phyloP scores from a whole-genome alignment of 2,329 filamentous ascomycete species.

The Aspergillus fructus region DNA sequence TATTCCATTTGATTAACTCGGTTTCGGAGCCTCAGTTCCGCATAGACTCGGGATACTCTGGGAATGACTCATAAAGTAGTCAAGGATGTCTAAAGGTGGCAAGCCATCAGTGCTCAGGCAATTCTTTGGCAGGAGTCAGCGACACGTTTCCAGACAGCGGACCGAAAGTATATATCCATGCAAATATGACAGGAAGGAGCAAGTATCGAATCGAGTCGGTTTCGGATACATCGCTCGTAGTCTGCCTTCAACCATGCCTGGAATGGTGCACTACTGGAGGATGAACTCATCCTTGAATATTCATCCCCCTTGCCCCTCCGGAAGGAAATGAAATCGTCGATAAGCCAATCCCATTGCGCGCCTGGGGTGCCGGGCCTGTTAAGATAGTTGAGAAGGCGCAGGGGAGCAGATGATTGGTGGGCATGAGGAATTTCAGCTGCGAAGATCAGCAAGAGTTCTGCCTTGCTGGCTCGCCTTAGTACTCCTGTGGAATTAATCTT shows the following conservation, averaged over 20 bases:
- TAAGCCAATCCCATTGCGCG: slow-evolving; percentile 14
- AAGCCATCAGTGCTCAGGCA: not conserved
- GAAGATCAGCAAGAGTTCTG: slow-evolving; percentile 20
- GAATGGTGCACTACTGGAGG: not conserved
- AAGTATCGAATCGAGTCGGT: too few species aligned
- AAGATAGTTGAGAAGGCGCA: slow-evolving; percentile 12
- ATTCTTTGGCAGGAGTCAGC: not conserved
- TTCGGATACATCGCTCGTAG: not conserved
- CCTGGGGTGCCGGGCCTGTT: not conserved
- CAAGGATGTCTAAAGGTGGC: not conserved
- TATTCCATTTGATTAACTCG: not conserved
- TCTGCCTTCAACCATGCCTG: not conserved
- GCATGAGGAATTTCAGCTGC: slow-evolving; percentile 19
- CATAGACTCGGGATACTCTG: not conserved
- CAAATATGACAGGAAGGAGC: not conserved
- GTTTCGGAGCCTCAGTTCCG: not conserved
- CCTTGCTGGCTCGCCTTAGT: not conserved
- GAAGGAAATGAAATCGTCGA: not conserved
- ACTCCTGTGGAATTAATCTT: slow-evolving; percentile 14
- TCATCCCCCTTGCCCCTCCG: not conserved
- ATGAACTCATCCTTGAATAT: not conserved
- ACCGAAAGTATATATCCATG: not conserved
- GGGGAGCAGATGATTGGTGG: slow-evolving; percentile 19
- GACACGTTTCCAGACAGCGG: not conserved
- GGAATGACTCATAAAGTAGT: not conserved